Percentiles rank a stretch among this genome's conserved stretches.
Conservation (phyloP, 345 rosid genomes). For the Populus alba region DNA sequence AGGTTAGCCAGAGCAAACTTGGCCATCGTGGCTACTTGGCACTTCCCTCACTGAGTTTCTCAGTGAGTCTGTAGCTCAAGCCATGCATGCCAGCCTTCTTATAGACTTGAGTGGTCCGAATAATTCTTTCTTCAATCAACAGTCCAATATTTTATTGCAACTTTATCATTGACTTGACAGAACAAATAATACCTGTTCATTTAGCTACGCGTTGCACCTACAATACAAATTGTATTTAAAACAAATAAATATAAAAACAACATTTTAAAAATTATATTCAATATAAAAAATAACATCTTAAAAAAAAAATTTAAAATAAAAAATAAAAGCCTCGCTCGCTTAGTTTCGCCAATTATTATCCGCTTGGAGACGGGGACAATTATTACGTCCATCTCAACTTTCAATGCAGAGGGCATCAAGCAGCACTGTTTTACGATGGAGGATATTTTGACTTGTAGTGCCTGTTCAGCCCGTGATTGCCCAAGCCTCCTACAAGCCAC, state of each 20-base stretch:
- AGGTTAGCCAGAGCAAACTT: not conserved
- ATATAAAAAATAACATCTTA: too few species aligned
- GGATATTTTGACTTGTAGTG: not conserved
- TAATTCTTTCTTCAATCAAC: too few species aligned
- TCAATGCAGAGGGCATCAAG: not conserved
- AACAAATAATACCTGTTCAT: too few species aligned
- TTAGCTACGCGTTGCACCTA: too few species aligned
- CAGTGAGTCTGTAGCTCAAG: not conserved
- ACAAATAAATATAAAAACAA: too few species aligned
- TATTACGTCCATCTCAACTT: not conserved
- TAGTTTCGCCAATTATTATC: too few species aligned
- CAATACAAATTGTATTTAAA: too few species aligned
- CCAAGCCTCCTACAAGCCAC: not conserved
- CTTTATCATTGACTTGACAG: not conserved
- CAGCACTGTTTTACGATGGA: not conserved
- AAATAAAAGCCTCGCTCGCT: too few species aligned
- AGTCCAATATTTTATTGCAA: not conserved
- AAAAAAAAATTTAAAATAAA: too few species aligned
- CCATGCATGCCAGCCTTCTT: not conserved
- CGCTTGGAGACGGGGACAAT: too few species aligned
- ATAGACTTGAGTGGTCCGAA: not conserved
- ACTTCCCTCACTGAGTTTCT: not conserved
- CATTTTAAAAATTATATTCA: too few species aligned
- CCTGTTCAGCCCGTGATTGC: slow-evolving; percentile 5
- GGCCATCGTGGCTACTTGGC: slow-evolving; percentile 10